A percentile compares a stretch with the other conserved stretches of the same genome.
phyloP scores from a whole-genome alignment of 805 yeast genomes.

The Saccharomycopsis amapae region DNA sequence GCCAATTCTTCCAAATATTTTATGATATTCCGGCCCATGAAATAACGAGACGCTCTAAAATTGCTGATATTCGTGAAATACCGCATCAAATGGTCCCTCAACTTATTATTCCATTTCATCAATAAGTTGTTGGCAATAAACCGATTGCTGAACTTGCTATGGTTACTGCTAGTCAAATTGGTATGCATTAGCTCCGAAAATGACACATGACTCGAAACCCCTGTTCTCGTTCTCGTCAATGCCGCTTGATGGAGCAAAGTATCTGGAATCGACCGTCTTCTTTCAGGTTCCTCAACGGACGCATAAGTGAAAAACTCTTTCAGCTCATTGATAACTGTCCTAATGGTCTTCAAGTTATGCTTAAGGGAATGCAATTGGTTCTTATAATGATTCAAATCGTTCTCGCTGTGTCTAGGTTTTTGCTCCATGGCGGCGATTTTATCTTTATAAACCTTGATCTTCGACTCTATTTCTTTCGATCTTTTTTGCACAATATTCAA shows the following conservation, averaged over 20 bases:
- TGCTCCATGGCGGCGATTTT: conserved; percentile 24
- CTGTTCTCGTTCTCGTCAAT: background rate
- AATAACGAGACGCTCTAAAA: conserved; percentile 36
- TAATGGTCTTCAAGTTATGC: conserved; percentile 29
- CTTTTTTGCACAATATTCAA: conserved; percentile 36
- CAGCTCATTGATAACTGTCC: conserved; percentile 28
- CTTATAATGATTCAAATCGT: conserved; percentile 14
- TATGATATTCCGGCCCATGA: conserved; percentile 43
- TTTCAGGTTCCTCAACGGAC: conserved; percentile 16
- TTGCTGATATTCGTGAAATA: conserved; percentile 41
- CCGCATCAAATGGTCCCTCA: conserved; percentile 42
- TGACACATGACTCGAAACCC: conserved; percentile 17
- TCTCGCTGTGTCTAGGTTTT: conserved; percentile 6
- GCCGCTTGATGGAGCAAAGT: background rate
- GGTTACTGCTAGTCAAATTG: background rate
- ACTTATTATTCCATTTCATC: conserved; percentile 45
- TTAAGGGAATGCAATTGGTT: conserved; percentile 28
- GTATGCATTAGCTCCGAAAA: conserved; percentile 11
- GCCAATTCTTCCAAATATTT: conserved; percentile 39
- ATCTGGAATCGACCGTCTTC: too few relatives aligned
- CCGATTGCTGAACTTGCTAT: conserved; percentile 43
- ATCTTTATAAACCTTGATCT: conserved; percentile 29
- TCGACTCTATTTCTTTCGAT: conserved; percentile 33
- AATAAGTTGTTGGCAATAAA: conserved; percentile 51
- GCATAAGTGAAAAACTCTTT: conserved; percentile 19